phyloP scores from a whole-genome alignment of 2,329 filamentous ascomycete genomes.

The Clarireedia hainanense region DNA sequence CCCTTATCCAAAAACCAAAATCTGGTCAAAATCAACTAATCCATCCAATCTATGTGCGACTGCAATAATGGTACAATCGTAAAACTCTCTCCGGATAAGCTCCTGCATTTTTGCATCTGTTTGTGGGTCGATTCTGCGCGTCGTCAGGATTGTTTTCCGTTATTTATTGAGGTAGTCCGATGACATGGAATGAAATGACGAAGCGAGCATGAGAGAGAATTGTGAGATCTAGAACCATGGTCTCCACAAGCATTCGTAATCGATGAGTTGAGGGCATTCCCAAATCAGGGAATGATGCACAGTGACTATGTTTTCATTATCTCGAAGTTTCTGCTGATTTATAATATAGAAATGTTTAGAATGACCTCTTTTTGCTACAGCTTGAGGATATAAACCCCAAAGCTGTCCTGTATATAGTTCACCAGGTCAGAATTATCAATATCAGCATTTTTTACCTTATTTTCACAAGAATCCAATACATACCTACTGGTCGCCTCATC shows the following conservation, averaged over 20 bases:
- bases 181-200: neutral
- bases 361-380: too few relatives aligned
- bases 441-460: too few relatives aligned
- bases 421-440: too few relatives aligned
- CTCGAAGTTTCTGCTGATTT: too few relatives aligned
- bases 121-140: neutral
- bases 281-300: too few relatives aligned
- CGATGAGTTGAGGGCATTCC: too few relatives aligned
- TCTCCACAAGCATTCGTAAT: too few relatives aligned
- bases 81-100: slow-evolving; percentile 45
- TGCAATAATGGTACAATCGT: slow-evolving; percentile 42
- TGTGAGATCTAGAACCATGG: too few relatives aligned
- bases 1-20: neutral
- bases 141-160: neutral
- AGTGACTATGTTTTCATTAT: too few relatives aligned
- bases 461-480: neutral
- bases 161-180: neutral
- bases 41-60: slow-evolving; percentile 34
- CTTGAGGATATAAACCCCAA: too few relatives aligned
- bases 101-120: slow-evolving; percentile 10
- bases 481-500: slow-evolving; percentile 39
- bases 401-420: too few relatives aligned
- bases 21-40: slow-evolving; percentile 36
- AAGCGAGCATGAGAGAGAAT: neutral
- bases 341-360: too few relatives aligned